Evolutionary conservation across 1,139 yeast species (phyloP), one percentile per base, ranked within the genome.

Genomic region (Tardiomyces depauwii): DNA sequence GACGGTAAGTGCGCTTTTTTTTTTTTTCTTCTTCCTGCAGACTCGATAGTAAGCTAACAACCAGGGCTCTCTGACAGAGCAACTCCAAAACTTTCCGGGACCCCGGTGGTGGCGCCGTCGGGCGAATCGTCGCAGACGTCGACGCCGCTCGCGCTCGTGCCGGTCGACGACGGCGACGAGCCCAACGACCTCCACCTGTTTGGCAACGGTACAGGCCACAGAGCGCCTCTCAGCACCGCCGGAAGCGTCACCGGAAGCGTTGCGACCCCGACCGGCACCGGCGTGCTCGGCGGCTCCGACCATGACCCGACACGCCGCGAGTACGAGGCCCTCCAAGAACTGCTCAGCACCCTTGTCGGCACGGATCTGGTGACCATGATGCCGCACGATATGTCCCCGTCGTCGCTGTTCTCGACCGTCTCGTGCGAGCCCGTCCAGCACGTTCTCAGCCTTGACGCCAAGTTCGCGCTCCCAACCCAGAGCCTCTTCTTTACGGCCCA

Each of bases 401-500:
- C 55, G 16, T 53, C 61, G 2, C 47, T 49, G 18, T 38, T 55
- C 16, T 56, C 56, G 60, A 64, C 46, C 67, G 25, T 46, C 11
- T 21, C 38, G 7, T 23, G 18, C 32, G 23, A 39, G 39, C 19
- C 46, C 6, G 16, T 40, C 6, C 28, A 21, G 14, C 21, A 36
- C 19, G 36, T 45, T 33, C 44, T 42, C 41, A 41, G 47, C 74
- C 44, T 79, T 78, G 10, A 63, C 82, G 9, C 85, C 87, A 0
- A 68, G 75, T 2, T 74, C 80, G 1, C 80, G 89, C 9, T 61
- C 82, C 44, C 76, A 74, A 54, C 78, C 81, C 10, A 78, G 77
- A 55, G 86, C 87, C 5, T 67, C 80, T 55, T 77, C 87, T 55
- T 57, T 40, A 45, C 54, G 11, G 57, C 14, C 57, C 61, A 60